Conservation (phyloP, 2,329 filamentous ascomycete genomes). For the Talaromyces albobiverticillius region DNA sequence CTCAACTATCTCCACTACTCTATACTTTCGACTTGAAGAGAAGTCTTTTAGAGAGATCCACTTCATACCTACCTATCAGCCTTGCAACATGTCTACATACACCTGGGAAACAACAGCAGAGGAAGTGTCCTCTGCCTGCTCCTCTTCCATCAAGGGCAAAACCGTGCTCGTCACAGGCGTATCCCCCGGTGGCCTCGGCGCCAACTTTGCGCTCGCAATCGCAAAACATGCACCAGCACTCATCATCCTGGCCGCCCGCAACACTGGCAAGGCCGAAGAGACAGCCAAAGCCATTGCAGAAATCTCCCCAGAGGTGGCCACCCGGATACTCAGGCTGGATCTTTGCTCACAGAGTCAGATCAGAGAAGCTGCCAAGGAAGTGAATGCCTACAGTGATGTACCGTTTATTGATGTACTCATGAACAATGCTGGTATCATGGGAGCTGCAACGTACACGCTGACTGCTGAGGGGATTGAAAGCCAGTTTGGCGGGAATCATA, state of each 20-base stretch:
- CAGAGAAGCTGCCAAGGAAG: slow-evolving; percentile 28
- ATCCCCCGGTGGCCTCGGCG: slow-evolving; percentile 37
- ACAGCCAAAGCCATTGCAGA: slow-evolving; percentile 25
- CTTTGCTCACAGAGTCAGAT: slow-evolving; percentile 30
- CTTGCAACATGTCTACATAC: slow-evolving; percentile 7
- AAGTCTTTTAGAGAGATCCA: too few species aligned
- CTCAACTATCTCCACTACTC: background rate
- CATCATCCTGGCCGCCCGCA: slow-evolving; percentile 42
- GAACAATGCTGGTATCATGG: slow-evolving; percentile 45
- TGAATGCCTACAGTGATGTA: slow-evolving; percentile 27
- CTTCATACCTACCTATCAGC: background rate
- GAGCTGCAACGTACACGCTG: slow-evolving; percentile 22
- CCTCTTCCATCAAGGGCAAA: slow-evolving; percentile 23
- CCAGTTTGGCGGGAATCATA: slow-evolving; percentile 38
- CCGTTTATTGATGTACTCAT: slow-evolving; percentile 39
- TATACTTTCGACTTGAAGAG: too few species aligned
- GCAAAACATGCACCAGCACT: slow-evolving; percentile 30
- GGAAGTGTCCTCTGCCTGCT: slow-evolving; percentile 21
- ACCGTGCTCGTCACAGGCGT: slow-evolving; percentile 42
- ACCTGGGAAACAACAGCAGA: slow-evolving; percentile 15
- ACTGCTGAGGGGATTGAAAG: slow-evolving; percentile 38
- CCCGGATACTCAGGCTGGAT: slow-evolving; percentile 31
- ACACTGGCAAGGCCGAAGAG: slow-evolving; percentile 29
- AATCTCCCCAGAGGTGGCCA: slow-evolving; percentile 18
- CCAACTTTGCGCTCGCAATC: slow-evolving; percentile 32